phyloP scores from a whole-genome alignment of 1,284 basidiomycete genomes.

The Sporisorium exsertum region DNA sequence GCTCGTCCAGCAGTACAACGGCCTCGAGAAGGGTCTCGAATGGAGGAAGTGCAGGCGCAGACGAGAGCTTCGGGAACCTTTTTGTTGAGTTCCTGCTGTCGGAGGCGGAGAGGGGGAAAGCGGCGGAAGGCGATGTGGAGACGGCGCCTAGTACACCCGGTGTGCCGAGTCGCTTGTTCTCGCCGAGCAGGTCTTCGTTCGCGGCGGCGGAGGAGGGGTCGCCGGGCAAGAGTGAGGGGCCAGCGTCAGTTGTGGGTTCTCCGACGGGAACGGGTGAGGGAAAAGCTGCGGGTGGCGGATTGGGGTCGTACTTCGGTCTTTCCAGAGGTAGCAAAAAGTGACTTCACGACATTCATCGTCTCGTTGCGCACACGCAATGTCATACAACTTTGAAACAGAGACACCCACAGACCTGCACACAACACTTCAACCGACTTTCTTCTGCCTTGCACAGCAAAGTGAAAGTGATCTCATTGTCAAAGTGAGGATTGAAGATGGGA shows the following conservation, averaged over 20 bases:
- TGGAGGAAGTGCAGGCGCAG: constrained; percentile 21
- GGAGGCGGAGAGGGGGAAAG: constrained; percentile 57
- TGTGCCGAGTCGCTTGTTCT: constrained; percentile 10
- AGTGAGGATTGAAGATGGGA: too few species aligned
- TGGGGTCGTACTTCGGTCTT: constrained; percentile 36
- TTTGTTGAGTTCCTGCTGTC: constrained; percentile 68
- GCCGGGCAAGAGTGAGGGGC: constrained; percentile 11
- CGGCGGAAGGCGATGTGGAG: background rate
- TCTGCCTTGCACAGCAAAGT: background rate
- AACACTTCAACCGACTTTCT: background rate
- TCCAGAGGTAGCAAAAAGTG: constrained; percentile 14
- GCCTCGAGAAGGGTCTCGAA: background rate
- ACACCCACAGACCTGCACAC: background rate
- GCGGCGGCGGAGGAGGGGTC: background rate
- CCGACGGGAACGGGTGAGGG: background rate
- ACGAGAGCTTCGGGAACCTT: constrained; percentile 64
- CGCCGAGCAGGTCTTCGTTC: constrained; percentile 2
- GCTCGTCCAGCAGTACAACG: background rate
- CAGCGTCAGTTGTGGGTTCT: background rate
- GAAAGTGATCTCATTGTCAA: too few species aligned
- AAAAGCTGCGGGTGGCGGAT: constrained; percentile 6
- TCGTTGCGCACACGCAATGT: background rate
- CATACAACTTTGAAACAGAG: background rate
- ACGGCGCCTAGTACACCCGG: background rate
- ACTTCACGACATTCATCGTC: too few species aligned